phyloP scores from a whole-genome alignment of 2,329 filamentous ascomycete genomes.

The Alternaria sp. region DNA sequence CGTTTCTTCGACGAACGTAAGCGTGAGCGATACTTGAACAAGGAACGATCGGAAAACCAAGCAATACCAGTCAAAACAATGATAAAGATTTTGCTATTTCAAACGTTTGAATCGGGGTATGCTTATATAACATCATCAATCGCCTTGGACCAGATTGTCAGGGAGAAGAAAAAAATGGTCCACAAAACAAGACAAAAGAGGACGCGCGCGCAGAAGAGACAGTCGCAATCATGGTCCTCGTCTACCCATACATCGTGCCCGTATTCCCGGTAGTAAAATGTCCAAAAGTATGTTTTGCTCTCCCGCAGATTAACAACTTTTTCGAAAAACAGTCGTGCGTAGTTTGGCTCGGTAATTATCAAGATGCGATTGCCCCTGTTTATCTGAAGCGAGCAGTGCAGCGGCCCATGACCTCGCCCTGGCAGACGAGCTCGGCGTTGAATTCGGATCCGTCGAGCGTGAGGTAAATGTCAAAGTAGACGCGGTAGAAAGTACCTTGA shows the following conservation, averaged over 20 bases:
- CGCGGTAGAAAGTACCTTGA: slow-evolving; percentile 73
- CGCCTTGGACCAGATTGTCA: neutral
- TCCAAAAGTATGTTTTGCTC: neutral
- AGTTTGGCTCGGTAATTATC: neutral
- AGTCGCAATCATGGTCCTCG: neutral
- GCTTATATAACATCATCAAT: neutral
- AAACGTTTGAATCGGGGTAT: neutral
- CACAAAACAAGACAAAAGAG: neutral
- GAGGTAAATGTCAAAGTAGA: slow-evolving; percentile 76
- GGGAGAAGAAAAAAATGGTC: neutral
- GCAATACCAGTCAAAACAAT: neutral
- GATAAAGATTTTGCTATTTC: neutral
- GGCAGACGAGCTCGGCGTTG: slow-evolving; percentile 97
- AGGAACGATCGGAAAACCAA: neutral
- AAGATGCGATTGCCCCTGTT: neutral
- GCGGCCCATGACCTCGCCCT: slow-evolving; percentile 97
- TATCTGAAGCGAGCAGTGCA: slow-evolving; percentile 88
- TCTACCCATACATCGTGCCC: neutral
- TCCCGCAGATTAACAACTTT: neutral
- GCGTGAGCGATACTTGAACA: too few species aligned
- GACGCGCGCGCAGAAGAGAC: neutral
- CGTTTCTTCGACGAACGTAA: too few species aligned
- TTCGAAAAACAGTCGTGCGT: neutral
- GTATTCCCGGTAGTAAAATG: neutral
- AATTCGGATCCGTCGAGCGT: slow-evolving; percentile 97